Conservation (phyloP, 805 yeast genomes). For the Nakazawaea ernobii region DNA sequence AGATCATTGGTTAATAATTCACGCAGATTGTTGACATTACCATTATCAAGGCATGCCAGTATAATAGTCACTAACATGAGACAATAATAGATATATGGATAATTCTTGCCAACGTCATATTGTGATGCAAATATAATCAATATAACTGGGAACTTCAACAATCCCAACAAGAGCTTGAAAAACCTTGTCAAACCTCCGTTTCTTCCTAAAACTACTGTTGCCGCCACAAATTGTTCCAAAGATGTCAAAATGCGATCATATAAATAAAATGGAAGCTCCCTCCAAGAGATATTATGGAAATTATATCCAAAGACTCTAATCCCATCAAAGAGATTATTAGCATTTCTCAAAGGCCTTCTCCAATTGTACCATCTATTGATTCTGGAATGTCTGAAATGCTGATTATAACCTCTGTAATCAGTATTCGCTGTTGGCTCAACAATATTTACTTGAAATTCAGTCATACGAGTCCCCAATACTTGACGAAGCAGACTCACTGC, state of each 20-base stretch:
- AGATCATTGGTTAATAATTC: constrained; percentile 5
- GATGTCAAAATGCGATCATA: not conserved
- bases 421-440: constrained; percentile 5
- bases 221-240: not conserved
- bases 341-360: constrained; percentile 2
- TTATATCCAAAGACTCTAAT: constrained; percentile 10
- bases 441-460: not conserved
- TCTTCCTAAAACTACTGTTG: not conserved
- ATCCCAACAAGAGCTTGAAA: not conserved
- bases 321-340: constrained; percentile 4
- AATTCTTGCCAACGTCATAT: not conserved
- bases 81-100: not conserved
- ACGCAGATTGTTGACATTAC: not conserved
- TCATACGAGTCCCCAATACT: not conserved
- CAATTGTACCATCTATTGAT: constrained; percentile 9
- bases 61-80: not conserved
- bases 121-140: not conserved
- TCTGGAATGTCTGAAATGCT: not conserved
- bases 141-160: not conserved
- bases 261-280: constrained; percentile 6
- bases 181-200: constrained; percentile 7
- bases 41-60: not conserved
- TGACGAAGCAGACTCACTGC: not conserved
- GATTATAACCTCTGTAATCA: constrained; percentile 7
- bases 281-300: constrained; percentile 7